Percentiles rank a stretch among this genome's conserved stretches.
Evolutionary conservation across 129 eudicot genomes (phyloP).

Genomic region (Apium graveolens): DNA sequence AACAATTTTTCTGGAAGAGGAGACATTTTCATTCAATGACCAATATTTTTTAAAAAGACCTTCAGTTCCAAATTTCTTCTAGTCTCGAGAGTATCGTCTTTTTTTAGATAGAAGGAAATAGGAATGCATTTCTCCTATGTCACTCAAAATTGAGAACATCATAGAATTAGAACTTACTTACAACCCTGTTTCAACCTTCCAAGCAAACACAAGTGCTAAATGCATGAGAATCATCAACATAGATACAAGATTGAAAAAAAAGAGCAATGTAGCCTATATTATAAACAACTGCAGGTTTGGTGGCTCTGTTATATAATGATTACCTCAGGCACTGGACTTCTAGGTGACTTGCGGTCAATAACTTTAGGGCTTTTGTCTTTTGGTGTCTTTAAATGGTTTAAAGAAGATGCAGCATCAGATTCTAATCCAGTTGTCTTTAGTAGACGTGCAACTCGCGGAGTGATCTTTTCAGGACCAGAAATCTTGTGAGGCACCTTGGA

Average conservation of each 20-base stretch:
- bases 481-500: constrained; percentile 24
- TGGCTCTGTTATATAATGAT: constrained; percentile 2
- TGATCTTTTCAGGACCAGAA: constrained; percentile 21
- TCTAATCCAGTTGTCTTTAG: constrained; percentile 26
- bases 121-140: background rate
- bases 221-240: background rate
- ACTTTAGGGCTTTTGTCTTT: constrained; percentile 8
- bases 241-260: background rate
- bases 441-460: constrained; percentile 29
- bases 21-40: background rate
- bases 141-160: background rate
- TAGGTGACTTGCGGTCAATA: background rate
- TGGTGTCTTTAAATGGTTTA: constrained; percentile 4
- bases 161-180: background rate
- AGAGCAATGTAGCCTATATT: background rate
- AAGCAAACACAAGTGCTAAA: background rate
- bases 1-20: background rate
- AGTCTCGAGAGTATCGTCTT: background rate
- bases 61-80: background rate
- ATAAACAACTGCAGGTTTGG: background rate
- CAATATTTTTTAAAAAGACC: background rate
- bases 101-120: background rate
- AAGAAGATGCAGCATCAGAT: constrained; percentile 23
- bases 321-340: constrained; percentile 11
- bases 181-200: background rate